phyloP scores from a whole-genome alignment of 1,139 yeast species.

The Suhomyces atakaporum region DNA sequence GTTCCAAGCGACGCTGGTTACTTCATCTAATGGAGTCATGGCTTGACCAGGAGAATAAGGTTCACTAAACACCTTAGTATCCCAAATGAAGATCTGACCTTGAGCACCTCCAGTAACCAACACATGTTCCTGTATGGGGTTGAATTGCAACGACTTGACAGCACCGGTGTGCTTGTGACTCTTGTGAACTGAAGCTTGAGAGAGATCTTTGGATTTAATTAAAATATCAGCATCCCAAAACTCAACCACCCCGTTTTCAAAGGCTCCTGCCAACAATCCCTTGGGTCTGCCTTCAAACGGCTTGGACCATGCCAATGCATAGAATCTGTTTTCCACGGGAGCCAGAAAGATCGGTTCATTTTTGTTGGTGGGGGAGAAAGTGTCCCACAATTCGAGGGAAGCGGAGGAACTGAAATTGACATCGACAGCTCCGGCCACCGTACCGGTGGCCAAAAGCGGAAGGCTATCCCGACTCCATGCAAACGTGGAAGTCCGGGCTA shows the following conservation, averaged over 20 bases:
- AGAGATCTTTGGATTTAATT: constrained; percentile 39
- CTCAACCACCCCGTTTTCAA: constrained; percentile 79
- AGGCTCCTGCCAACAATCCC: constrained; percentile 83
- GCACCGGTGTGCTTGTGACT: constrained; percentile 68
- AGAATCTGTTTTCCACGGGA: constrained; percentile 64
- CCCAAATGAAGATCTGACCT: constrained; percentile 92
- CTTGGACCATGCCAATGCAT: constrained; percentile 85
- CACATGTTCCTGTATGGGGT: constrained; percentile 69
- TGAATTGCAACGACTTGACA: constrained; percentile 75
- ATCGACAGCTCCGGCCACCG: constrained; percentile 94
- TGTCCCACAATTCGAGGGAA: constrained; percentile 74
- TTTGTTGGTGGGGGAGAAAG: constrained; percentile 47
- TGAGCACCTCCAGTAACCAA: constrained; percentile 85
- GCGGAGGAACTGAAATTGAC: constrained; percentile 81
- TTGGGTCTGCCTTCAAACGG: constrained; percentile 54
- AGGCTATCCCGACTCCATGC: constrained; percentile 87
- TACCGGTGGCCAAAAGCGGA: constrained; percentile 84
- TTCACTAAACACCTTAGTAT: constrained; percentile 59
- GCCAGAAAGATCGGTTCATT: constrained; percentile 52
- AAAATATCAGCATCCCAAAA: constrained; percentile 66
- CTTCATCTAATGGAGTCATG: constrained; percentile 79
- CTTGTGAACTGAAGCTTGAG: constrained; percentile 46
- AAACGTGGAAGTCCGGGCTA: constrained; percentile 84
- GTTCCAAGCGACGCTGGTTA: constrained; percentile 89
- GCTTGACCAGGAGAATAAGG: constrained; percentile 79